Evolutionary conservation across 371 early-diverging fungal species (phyloP).

Genomic region (Mucor sp.): DNA sequence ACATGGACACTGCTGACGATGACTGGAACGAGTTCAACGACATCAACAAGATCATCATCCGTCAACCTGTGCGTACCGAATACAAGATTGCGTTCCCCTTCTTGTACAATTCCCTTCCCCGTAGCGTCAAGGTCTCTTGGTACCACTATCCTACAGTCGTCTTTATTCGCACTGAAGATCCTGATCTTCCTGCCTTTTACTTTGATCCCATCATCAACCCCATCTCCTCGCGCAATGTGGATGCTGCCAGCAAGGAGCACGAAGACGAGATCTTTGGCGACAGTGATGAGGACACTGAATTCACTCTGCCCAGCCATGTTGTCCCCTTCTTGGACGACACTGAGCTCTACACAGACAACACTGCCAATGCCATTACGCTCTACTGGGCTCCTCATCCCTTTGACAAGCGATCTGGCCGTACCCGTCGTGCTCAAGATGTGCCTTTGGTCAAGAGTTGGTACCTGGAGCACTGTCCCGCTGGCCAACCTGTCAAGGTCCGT

Average conservation of each 20-base stretch:
- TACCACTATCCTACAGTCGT: constrained; percentile 94
- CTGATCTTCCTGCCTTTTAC: constrained; percentile 96
- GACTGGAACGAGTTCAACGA: constrained; percentile 99
- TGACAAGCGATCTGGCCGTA: constrained; percentile 89
- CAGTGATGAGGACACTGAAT: constrained; percentile 69
- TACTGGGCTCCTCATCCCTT: constrained; percentile 99
- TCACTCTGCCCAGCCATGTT: constrained; percentile 81
- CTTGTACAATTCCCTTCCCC: constrained; percentile 95
- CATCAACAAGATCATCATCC: constrained; percentile 98
- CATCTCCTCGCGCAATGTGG: constrained; percentile 82
- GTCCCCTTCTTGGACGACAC: constrained; percentile 83
- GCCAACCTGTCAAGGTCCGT: constrained; percentile 96
- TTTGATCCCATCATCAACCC: constrained; percentile 98
- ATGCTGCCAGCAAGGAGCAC: constrained; percentile 54
- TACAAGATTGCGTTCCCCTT: constrained; percentile 98
- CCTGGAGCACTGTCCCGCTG: constrained; percentile 92
- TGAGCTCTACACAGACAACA: constrained; percentile 88
- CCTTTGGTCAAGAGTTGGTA: constrained; percentile 98
- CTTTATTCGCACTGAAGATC: constrained; percentile 90
- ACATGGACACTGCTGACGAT: constrained; percentile 94
- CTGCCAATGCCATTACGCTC: constrained; percentile 88
- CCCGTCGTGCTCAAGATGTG: constrained; percentile 94
- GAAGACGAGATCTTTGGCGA: constrained; percentile 92
- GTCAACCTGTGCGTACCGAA: constrained; percentile 97
- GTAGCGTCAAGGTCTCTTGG: constrained; percentile 89